A percentile compares a stretch with the other conserved stretches of the same genome.
Conservation (phyloP, 139 green algal genomes). For the Volvox africanus region DNA sequence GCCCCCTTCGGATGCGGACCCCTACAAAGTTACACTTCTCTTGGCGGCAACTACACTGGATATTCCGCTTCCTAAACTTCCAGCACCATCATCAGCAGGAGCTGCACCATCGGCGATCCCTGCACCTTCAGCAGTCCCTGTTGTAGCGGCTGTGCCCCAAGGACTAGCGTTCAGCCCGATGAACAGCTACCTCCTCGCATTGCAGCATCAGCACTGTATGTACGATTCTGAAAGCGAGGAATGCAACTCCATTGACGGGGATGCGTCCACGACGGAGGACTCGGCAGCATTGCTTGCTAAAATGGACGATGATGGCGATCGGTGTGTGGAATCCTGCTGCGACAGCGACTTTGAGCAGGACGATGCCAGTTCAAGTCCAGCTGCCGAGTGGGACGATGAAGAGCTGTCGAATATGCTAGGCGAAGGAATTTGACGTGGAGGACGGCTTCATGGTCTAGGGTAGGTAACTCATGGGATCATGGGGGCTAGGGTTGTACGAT, state of each 20-base stretch:
- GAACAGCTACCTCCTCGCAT: not conserved
- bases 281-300: constrained; percentile 33
- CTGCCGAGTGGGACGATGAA: not conserved
- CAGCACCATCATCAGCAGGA: not conserved
- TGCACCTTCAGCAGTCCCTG: not conserved
- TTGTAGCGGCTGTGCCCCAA: not conserved
- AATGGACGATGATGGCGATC: constrained; percentile 21
- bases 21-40: constrained; percentile 84
- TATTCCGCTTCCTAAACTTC: constrained; percentile 52
- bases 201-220: constrained; percentile 22
- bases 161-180: not conserved
- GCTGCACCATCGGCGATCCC: not conserved
- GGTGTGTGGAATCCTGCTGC: not conserved
- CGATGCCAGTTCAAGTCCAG: constrained; percentile 8
- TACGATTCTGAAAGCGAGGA: constrained; percentile 16
- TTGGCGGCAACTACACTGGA: constrained; percentile 82
- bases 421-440: constrained; percentile 3
- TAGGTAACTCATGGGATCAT: too few species aligned
- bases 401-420: not conserved
- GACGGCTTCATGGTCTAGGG: not conserved
- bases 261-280: constrained; percentile 35
- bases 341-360: not conserved
- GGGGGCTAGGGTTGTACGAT: too few species aligned
- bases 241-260: constrained; percentile 33
- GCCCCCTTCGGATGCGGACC: constrained; percentile 80